Base-by-base conservation (phyloP, 1,139 yeast genomes). In the Suhomyces chickasaworum region DNA sequence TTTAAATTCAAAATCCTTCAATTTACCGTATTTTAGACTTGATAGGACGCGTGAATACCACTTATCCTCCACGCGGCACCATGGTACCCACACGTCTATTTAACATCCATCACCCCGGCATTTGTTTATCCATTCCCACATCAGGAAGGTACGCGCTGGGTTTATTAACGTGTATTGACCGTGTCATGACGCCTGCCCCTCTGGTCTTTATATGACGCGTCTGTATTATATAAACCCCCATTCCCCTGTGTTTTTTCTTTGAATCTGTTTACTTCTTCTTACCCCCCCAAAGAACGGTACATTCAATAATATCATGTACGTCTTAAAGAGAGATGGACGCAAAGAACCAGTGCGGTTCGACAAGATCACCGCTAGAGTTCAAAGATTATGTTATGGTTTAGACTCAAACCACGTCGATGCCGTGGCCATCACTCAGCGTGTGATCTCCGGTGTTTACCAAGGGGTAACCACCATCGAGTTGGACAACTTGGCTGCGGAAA, bases 391-490 rank as follows among this genome's bases (percentile, higher is more conserved):
- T 58, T 88, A 89, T 63, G 96, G 95, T 41, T 78, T 89, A 56
- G 96, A 89, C 63, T 74, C 93, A 45, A 78, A 77, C 41, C 95
- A 88, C 65, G 89, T 89, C 52, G 96, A 89, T 62, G 89, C 96
- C 41, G 95, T 86, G 46, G 85, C 89, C 57, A 87, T 89, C 67
- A 89, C 97, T 31, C 96, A 89, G 67, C 79, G 91, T 63, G 90
- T 88, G 56, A 88, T 88, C 53, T 80, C 91, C 21, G 97, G 96
- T 56, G 95, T 89, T 46, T 89, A 89, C 72, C 96, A 90, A 61
- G 99, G 99, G 58, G 99, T 93, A 45, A 90, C 93, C 61, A 93
- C 99, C 48, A 81, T 88, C 54, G 98, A 90, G 67, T 79, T 91
- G 54, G 93, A 88, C 58, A 90, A 93, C 69, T 78, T 93, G 59